Percentiles rank a stretch among this genome's conserved stretches.
Conservation (phyloP, 192 early-diverging fungal species). For the Neocallimastix lanati region DNA sequence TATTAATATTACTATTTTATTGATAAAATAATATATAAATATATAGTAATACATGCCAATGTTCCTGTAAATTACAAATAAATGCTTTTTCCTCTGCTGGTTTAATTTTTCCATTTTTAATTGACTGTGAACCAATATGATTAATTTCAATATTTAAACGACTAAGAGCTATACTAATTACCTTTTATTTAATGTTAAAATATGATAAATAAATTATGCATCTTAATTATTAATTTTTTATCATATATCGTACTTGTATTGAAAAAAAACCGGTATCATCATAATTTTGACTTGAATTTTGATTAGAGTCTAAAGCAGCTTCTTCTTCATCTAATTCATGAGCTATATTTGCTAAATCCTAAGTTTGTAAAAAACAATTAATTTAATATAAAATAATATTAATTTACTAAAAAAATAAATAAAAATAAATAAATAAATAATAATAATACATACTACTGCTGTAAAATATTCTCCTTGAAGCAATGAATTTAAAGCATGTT, state of each 20-base stretch:
- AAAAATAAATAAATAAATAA: no score
- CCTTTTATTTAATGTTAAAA: not conserved
- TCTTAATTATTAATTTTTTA: no score
- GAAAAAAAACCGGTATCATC: not conserved
- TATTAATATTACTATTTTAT: not conserved
- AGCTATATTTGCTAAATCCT: conserved; percentile 49
- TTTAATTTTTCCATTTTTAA: not conserved
- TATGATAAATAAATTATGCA: no score
- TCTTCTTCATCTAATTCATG: conserved; percentile 44
- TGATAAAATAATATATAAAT: no score
- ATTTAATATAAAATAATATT: no score
- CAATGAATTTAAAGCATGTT: conserved; percentile 63
- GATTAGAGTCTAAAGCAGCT: conserved; percentile 11
- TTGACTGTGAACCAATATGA: not conserved
- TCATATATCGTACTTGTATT: not conserved
- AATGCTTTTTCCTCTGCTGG: conserved; percentile 22
- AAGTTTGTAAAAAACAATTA: no score
- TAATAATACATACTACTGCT: not conserved
- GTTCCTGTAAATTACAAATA: conserved; percentile 50
- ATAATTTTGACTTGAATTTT: not conserved
- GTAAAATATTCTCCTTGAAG: conserved; percentile 20
- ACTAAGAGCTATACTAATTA: not conserved
- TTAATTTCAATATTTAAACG: not conserved
- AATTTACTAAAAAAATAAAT: no score
- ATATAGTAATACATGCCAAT: conserved; percentile 15